A percentile compares a stretch with the other conserved stretches of the same genome.
Evolutionary conservation across 1,139 yeast genomes (phyloP).

Genomic region (Komagataea norvegica): DNA sequence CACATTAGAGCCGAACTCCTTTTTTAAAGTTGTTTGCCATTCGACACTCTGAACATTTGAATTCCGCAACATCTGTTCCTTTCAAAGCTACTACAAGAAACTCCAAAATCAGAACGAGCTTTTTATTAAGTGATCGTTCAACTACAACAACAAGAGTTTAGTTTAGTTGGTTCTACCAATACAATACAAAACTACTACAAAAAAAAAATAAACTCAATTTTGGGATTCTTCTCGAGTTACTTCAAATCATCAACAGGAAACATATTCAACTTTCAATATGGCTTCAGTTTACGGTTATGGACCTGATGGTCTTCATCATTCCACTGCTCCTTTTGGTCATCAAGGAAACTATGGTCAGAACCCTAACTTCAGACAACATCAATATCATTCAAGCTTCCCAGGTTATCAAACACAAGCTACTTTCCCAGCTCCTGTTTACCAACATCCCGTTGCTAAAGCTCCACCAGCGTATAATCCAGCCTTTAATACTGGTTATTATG

Average conservation of each 20-base stretch:
- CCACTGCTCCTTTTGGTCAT: slow-evolving; percentile 7
- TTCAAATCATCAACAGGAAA: too few relatives aligned
- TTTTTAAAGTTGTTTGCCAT: too few relatives aligned
- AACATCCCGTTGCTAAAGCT: slow-evolving; percentile 5
- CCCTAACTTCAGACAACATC: slow-evolving; percentile 2
- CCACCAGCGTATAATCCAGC: slow-evolving; percentile 5
- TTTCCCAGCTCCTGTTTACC: slow-evolving; percentile 1
- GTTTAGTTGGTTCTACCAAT: too few relatives aligned
- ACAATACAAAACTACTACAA: too few relatives aligned
- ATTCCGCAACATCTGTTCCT: not conserved
- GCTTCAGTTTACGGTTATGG: slow-evolving; percentile 15
- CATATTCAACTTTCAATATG: slow-evolving; percentile 12
- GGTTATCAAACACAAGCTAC: slow-evolving; percentile 3
- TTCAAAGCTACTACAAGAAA: not conserved
- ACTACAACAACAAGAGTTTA: not conserved
- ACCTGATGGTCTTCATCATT: slow-evolving; percentile 12
- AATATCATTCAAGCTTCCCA: slow-evolving; percentile 2
- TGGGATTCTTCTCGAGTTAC: slow-evolving; percentile 1
- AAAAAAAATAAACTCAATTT: not conserved
- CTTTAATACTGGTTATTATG: slow-evolving; percentile 7
- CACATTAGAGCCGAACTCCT: too few relatives aligned
- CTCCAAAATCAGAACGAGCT: slow-evolving; percentile 12
- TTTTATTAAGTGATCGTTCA: slow-evolving; percentile 20
- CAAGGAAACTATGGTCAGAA: slow-evolving; percentile 1
- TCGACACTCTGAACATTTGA: slow-evolving; percentile 3